Conservation (phyloP, 2,329 filamentous ascomycete species). For the Fusarium scirpi region DNA sequence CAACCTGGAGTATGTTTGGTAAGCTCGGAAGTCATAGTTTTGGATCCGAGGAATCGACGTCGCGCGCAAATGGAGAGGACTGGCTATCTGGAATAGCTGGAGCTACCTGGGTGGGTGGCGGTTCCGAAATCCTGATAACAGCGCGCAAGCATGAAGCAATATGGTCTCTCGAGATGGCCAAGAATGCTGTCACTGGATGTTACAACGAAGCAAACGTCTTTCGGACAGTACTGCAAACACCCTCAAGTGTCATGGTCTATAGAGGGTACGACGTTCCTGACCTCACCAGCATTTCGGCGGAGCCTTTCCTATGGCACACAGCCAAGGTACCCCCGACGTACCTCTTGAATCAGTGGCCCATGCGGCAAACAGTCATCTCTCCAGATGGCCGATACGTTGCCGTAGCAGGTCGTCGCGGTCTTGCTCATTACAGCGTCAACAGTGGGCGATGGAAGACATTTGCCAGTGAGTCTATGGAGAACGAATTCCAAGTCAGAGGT, state of each 20-base stretch:
- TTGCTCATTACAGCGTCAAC: constrained; percentile 95
- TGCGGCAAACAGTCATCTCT: constrained; percentile 87
- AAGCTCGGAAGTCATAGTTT: constrained; percentile 91
- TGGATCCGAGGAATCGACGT: constrained; percentile 72
- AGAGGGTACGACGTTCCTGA: constrained; percentile 92
- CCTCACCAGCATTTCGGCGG: constrained; percentile 89
- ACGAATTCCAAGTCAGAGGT: constrained; percentile 90
- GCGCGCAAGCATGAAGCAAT: constrained; percentile 79
- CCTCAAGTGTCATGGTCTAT: constrained; percentile 90
- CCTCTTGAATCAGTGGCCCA: constrained; percentile 92
- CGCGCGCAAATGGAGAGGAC: constrained; percentile 76
- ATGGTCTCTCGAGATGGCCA: constrained; percentile 91
- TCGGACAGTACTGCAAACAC: constrained; percentile 88
- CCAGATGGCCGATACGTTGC: constrained; percentile 94
- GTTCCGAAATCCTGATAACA: constrained; percentile 85
- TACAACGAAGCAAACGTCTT: constrained; percentile 93
- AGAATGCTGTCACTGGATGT: constrained; percentile 91
- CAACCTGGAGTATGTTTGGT: constrained; percentile 96
- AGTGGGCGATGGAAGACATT: constrained; percentile 98
- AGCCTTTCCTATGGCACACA: constrained; percentile 95
- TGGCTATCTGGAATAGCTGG: constrained; percentile 86
- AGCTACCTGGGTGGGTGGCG: constrained; percentile 88
- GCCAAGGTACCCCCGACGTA: constrained; percentile 87
- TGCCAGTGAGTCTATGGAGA: constrained; percentile 81
- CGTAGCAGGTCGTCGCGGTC: constrained; percentile 90